Conservation (phyloP, 805 yeast species). For the Candida fluviatilis region DNA sequence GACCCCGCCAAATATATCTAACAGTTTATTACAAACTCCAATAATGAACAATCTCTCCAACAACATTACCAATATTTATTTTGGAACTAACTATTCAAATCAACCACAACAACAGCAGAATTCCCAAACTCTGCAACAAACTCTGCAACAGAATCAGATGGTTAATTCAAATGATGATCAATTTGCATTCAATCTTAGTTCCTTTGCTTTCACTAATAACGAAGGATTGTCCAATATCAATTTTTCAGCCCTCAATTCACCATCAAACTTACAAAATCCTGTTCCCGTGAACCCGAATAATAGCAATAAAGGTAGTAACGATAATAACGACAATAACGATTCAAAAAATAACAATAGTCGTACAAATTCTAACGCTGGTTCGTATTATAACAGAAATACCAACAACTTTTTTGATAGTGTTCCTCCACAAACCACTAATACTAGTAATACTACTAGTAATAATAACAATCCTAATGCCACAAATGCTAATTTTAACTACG, state of each 20-base stretch:
- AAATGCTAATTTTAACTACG: neutral
- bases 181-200: conserved; percentile 30
- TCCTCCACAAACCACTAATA: conserved; percentile 3
- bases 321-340: neutral
- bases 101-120: conserved; percentile 4
- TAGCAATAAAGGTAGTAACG: neutral
- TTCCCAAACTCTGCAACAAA: conserved; percentile 3
- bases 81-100: conserved; percentile 24
- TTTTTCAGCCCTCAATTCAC: conserved; percentile 3
- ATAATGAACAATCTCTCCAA: conserved; percentile 24
- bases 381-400: neutral
- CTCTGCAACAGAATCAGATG: no score
- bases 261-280: conserved; percentile 1
- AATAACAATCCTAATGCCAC: neutral
- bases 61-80: conserved; percentile 33
- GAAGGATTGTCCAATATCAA: conserved; percentile 5
- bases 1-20: conserved; percentile 2
- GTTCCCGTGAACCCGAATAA: neutral
- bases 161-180: conserved; percentile 20
- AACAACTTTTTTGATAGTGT: conserved; percentile 3
- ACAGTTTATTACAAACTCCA: conserved; percentile 22
- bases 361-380: neutral
- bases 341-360: conserved; percentile 1
- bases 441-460: neutral
- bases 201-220: conserved; percentile 29